phyloP scores from a whole-genome alignment of 495 filamentous ascomycete genomes.

The Tuber brumale region DNA sequence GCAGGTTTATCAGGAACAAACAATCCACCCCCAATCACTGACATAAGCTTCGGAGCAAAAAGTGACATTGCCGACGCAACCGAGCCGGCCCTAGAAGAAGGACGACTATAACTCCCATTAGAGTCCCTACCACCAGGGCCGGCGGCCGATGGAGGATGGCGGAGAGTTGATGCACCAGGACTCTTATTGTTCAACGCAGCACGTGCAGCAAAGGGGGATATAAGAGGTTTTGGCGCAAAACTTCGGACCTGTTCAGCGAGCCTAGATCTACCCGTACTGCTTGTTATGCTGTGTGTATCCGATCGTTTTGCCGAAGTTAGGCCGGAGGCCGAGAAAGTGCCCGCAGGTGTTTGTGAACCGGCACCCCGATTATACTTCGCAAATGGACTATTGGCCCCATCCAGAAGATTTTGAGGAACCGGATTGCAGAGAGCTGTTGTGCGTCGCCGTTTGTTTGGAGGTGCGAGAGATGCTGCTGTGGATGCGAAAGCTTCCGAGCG shows the following conservation, averaged over 20 bases:
- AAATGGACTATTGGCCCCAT: not conserved
- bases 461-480: not conserved
- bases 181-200: constrained; percentile 14
- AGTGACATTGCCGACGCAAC: constrained; percentile 9
- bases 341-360: not conserved
- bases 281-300: constrained; percentile 4
- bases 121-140: not conserved
- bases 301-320: not conserved
- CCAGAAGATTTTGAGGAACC: constrained; percentile 4
- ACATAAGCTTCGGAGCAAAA: not conserved
- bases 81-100: constrained; percentile 6
- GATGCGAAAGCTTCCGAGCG: constrained; percentile 13
- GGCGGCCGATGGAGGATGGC: constrained; percentile 7
- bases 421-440: constrained; percentile 8
- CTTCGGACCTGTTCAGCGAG: constrained; percentile 10
- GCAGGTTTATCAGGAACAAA: constrained; percentile 2
- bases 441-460: constrained; percentile 12
- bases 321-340: not conserved
- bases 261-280: constrained; percentile 6
- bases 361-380: constrained; percentile 2
- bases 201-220: constrained; percentile 24
- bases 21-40: constrained; percentile 11
- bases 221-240: constrained; percentile 22
- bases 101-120: constrained; percentile 9
- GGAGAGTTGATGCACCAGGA: constrained; percentile 6